These are phyloP conservation scores for Penicillium odoratum DNA, from an alignment of 495 filamentous ascomycete species.

Conservation along the genomic window DNA sequence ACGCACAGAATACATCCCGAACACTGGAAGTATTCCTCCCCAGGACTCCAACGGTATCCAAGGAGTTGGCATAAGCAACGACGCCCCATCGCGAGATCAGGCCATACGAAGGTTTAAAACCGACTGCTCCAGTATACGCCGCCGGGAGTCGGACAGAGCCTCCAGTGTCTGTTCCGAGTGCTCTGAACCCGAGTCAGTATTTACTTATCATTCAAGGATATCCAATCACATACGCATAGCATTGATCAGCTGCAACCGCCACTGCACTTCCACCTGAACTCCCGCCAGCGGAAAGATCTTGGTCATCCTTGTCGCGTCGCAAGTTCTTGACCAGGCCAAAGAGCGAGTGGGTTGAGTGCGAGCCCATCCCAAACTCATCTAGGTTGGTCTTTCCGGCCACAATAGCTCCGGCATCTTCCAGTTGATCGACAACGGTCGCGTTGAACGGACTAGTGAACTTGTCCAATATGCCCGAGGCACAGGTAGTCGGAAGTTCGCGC, in stretches of 20 bases:
- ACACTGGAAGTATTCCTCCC: conserved; percentile 51
- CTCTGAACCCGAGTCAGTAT: conserved; percentile 39
- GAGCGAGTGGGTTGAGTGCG: conserved; percentile 74
- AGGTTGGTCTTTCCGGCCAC: conserved; percentile 84
- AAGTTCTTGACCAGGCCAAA: conserved; percentile 65
- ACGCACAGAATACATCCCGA: conserved; percentile 55
- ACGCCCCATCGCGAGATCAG: conserved; percentile 85
- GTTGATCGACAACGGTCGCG: conserved; percentile 73
- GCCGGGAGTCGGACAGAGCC: conserved; percentile 91
- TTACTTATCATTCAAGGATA: conserved; percentile 1
- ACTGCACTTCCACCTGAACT: conserved; percentile 94
- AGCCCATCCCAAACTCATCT: conserved; percentile 99
- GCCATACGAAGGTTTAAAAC: conserved; percentile 93
- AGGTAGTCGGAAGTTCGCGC: conserved; percentile 68
- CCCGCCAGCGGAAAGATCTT: conserved; percentile 71
- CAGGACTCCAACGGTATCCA: conserved; percentile 91
- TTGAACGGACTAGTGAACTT: conserved; percentile 73
- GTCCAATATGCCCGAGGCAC: conserved; percentile 75
- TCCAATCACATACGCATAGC: conserved; percentile 54
- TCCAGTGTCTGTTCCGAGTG: conserved; percentile 92
- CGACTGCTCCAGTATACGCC: conserved; percentile 82
- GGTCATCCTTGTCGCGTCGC: conserved; percentile 23
- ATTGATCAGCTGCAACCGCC: conserved; percentile 71
- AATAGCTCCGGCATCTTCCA: conserved; percentile 63
- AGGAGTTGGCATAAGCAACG: conserved; percentile 89